Evolutionary conservation across 345 rosid genomes (phyloP).

Genomic region (Pugionium dolabratum): DNA sequence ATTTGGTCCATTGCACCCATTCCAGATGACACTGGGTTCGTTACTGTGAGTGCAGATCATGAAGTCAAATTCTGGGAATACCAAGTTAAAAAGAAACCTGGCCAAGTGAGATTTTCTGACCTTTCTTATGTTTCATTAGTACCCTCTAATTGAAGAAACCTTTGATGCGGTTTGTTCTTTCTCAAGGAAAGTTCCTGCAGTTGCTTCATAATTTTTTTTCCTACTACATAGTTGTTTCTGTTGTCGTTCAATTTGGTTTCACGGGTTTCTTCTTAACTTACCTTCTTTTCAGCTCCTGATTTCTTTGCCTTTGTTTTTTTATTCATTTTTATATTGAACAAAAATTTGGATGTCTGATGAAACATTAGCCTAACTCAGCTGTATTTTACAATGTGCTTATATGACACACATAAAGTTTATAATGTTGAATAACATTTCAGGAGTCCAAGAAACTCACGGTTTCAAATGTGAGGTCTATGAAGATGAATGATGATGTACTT

Average conservation of each 20-base stretch:
- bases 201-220: neutral
- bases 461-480: constrained; percentile 69
- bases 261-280: neutral
- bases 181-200: neutral
- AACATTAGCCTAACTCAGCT: neutral
- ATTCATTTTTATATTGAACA: neutral
- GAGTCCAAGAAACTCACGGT: constrained; percentile 62
- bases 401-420: neutral
- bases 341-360: neutral
- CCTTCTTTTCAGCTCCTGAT: neutral
- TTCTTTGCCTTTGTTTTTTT: neutral
- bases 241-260: neutral
- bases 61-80: constrained; percentile 95
- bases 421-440: constrained; percentile 44
- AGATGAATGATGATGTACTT: constrained; percentile 94
- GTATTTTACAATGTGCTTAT: neutral
- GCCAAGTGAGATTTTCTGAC: constrained; percentile 53
- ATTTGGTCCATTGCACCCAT: constrained; percentile 68
- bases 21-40: constrained; percentile 79
- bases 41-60: constrained; percentile 95
- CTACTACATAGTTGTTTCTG: neutral
- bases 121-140: constrained; percentile 19
- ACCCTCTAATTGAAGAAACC: constrained; percentile 6
- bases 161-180: neutral
- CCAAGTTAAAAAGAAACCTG: constrained; percentile 60